Percentiles rank a stretch among this genome's conserved stretches.
phyloP scores from a whole-genome alignment of 106 monocot species.

The Platanthera zijinensis region DNA sequence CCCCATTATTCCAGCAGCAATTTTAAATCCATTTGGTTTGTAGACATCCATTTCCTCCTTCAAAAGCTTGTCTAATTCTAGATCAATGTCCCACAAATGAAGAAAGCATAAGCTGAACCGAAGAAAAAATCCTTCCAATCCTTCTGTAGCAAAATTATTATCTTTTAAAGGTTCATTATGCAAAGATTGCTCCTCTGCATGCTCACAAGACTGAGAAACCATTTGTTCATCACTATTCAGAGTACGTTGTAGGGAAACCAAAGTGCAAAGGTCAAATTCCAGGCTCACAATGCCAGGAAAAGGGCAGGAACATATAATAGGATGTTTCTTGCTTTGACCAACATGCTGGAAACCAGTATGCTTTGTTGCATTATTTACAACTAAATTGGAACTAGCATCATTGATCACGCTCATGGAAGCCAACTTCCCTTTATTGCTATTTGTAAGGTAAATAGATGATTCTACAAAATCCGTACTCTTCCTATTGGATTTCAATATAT shows the following conservation, averaged over 20 bases:
- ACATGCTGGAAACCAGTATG: constrained; percentile 7
- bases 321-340: constrained; percentile 28
- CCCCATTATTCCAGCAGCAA: constrained; percentile 67
- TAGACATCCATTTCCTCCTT: constrained; percentile 65
- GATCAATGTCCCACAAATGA: constrained; percentile 88
- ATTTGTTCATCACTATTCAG: constrained; percentile 18
- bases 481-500: constrained; percentile 8
- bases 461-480: constrained; percentile 17
- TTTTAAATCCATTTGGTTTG: constrained; percentile 55
- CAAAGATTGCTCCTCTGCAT: constrained; percentile 9
- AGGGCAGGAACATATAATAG: constrained; percentile 70
- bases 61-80: constrained; percentile 69
- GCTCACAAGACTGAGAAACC: constrained; percentile 10
- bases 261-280: constrained; percentile 71
- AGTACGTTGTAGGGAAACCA: constrained; percentile 28
- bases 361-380: constrained; percentile 20
- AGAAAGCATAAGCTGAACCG: constrained; percentile 78
- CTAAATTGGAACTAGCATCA: constrained; percentile 26
- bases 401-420: constrained; percentile 11
- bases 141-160: constrained; percentile 26
- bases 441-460: constrained; percentile 7
- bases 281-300: constrained; percentile 69
- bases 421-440: constrained; percentile 25
- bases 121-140: constrained; percentile 54
- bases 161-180: constrained; percentile 11